These are phyloP conservation scores for Serendipita sp. DNA, from an alignment of 768 basidiomycete genomes.

Conservation along the genomic window DNA sequence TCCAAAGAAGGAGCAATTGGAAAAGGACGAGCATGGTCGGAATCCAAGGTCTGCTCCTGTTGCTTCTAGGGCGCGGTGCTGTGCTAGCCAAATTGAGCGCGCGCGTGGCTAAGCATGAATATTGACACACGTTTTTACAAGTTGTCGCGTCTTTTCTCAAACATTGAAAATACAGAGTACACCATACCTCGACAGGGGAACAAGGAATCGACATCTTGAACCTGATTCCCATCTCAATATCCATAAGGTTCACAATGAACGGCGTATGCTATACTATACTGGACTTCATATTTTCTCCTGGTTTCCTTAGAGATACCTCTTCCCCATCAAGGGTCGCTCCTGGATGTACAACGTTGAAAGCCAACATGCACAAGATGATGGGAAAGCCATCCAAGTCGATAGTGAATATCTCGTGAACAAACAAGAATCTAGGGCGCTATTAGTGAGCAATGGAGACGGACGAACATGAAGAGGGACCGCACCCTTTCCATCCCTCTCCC, in stretches of 20 bases:
- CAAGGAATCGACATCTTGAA: too few relatives aligned
- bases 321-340: not conserved
- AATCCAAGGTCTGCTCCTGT: not conserved
- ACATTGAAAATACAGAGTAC: too few relatives aligned
- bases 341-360: constrained; percentile 1
- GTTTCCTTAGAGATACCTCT: not conserved
- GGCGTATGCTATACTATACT: not conserved
- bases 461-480: not conserved
- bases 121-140: too few relatives aligned
- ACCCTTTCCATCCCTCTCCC: constrained; percentile 2
- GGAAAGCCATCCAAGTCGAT: not conserved
- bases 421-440: not conserved
- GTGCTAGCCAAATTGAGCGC: too few relatives aligned
- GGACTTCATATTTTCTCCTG: not conserved
- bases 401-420: constrained; percentile 2
- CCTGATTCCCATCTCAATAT: too few relatives aligned
- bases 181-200: too few relatives aligned
- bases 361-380: not conserved
- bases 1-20: not conserved
- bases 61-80: too few relatives aligned
- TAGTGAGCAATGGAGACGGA: not conserved
- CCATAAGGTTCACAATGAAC: too few relatives aligned
- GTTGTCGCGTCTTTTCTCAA: too few relatives aligned
- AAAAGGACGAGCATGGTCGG: not conserved
- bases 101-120: too few relatives aligned